Evolutionary conservation across 2,329 filamentous ascomycete genomes (phyloP), one percentile per base, ranked within the genome.

Genomic region (Lachnellula subtilissima): DNA sequence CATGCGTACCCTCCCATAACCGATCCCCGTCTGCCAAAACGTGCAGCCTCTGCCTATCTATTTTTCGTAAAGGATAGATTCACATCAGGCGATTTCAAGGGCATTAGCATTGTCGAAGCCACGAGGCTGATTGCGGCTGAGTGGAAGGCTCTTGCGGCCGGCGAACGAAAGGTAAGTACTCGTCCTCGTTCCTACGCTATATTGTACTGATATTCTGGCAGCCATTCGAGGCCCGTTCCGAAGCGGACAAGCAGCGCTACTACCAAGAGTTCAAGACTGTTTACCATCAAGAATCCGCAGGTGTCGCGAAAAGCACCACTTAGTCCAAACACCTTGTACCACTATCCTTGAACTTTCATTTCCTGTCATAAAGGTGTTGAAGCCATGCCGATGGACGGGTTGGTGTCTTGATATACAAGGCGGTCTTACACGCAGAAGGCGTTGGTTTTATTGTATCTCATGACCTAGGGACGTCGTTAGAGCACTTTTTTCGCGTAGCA

Each of bases 11-110:
- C 36, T 43, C 48, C 50, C 6, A 75, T 87, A 52, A 58, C 71
- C 5, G 85, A 88, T 65, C 75, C 81, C 11, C 78, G 85, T 50
- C 64, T 69, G 14, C 74, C 80, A 49, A 83, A 79, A 67, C 58
- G 58, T 2, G 71, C 76, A 4, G 1, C 6, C 0, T 64, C n/a
- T 4, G 14, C 76, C 0, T 83, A 71, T 59, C 23, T 72, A 1
- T 54, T 65, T 4, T 88, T 81, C 70, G 36, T 58, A 43, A 62
- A 53, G 25, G 79, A 81, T 12, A 74, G 80, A 52, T 57, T 64
- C 5, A 60, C 58, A 1, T 76, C 72, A 47, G 77, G 77, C 19
- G 83, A 85, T 51, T 74, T 82, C 54, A 76, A 74, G 55, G 71
- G 75, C 48, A 74, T 84, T 55, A 7, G 52, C 0, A 0, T 72